Percentiles rank a stretch among this genome's conserved stretches.
phyloP scores from a whole-genome alignment of 2,329 filamentous ascomycete genomes.

The Xylariaceae sp. region DNA sequence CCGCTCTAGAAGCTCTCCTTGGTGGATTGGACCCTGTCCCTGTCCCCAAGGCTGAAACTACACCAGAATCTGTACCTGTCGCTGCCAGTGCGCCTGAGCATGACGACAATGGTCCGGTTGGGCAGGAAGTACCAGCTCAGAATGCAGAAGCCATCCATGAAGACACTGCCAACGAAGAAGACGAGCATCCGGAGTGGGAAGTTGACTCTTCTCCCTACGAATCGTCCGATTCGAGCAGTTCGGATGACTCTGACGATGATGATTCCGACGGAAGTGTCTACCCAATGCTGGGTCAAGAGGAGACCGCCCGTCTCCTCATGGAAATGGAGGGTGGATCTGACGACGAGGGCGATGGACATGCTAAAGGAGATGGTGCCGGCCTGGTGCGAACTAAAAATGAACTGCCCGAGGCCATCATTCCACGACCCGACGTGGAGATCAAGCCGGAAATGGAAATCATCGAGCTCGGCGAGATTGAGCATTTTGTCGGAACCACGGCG shows the following conservation, averaged over 20 bases:
- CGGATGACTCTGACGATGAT: slow-evolving; percentile 53
- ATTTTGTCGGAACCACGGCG: slow-evolving; percentile 70
- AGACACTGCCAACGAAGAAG: slow-evolving; percentile 1
- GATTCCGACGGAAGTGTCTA: slow-evolving; percentile 48
- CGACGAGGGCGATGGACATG: slow-evolving; percentile 60
- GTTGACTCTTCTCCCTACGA: slow-evolving; percentile 70
- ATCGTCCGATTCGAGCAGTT: slow-evolving; percentile 54
- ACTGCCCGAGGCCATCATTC: slow-evolving; percentile 54
- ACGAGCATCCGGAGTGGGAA: slow-evolving; percentile 72
- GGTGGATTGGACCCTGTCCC: slow-evolving; percentile 29
- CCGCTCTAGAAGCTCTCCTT: slow-evolving; percentile 31
- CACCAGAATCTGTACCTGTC: slow-evolving; percentile 6
- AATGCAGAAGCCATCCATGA: slow-evolving; percentile 1
- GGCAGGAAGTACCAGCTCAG: not conserved
- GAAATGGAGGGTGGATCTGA: slow-evolving; percentile 73
- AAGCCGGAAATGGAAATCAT: slow-evolving; percentile 71
- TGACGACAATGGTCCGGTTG: not conserved
- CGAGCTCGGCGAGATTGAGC: slow-evolving; percentile 68
- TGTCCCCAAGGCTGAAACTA: slow-evolving; percentile 3
- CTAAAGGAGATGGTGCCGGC: slow-evolving; percentile 38
- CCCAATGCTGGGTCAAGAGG: slow-evolving; percentile 70
- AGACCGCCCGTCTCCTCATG: slow-evolving; percentile 82
- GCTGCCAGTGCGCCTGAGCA: slow-evolving; percentile 1
- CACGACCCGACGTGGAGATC: slow-evolving; percentile 73
- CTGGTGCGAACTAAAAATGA: slow-evolving; percentile 82